These are phyloP conservation scores for Mallotus repandus DNA, from an alignment of 441 rosid genomes.

Conservation along the genomic window DNA sequence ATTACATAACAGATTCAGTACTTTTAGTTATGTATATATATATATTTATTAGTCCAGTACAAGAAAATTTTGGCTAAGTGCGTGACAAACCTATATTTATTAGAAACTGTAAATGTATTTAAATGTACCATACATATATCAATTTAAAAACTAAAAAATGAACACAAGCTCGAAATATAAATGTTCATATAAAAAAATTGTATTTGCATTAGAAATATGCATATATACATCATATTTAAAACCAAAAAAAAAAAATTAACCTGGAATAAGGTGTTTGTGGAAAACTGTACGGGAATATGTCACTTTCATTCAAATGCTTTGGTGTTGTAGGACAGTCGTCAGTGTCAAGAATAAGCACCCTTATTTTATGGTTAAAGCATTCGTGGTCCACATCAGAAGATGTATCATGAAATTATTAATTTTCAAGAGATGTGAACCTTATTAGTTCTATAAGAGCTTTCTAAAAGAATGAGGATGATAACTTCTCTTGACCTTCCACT, in stretches of 20 bases:
- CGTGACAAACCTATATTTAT: background rate
- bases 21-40: background rate
- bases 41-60: too few species aligned
- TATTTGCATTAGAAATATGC: too few species aligned
- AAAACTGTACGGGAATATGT: background rate
- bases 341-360: background rate
- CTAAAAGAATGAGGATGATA: constrained; percentile 1
- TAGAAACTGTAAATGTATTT: too few species aligned
- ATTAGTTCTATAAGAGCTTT: background rate
- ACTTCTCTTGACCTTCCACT: constrained; percentile 18
- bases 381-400: background rate
- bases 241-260: too few species aligned
- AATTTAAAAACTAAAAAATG: background rate
- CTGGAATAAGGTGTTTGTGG: too few species aligned
- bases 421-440: background rate
- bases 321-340: background rate
- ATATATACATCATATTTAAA: too few species aligned
- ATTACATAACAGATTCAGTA: background rate
- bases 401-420: background rate
- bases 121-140: too few species aligned
- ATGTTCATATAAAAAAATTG: too few species aligned
- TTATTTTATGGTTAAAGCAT: constrained; percentile 1
- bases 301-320: constrained; percentile 1
- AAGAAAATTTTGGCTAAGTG: background rate
- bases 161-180: background rate